Conservation (phyloP, 2,329 filamentous ascomycete species). For the Kalmusia sp. region DNA sequence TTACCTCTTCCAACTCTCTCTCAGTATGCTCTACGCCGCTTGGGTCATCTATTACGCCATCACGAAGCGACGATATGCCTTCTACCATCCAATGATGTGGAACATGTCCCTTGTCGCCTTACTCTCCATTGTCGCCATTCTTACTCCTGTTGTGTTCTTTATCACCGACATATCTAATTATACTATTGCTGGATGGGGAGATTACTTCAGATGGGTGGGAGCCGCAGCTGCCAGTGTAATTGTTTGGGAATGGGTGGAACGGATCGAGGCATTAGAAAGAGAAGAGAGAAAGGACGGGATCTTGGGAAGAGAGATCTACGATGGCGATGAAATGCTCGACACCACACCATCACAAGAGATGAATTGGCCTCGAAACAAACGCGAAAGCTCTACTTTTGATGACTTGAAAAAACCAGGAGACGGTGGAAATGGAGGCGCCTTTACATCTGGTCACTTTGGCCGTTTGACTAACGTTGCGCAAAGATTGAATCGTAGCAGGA, state of each 20-base stretch:
- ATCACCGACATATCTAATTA: conserved; percentile 87
- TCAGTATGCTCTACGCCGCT: conserved; percentile 86
- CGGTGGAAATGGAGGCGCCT: conserved; percentile 28
- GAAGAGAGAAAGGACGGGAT: conserved; percentile 96
- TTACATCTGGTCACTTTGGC: conserved; percentile 31
- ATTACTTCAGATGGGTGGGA: conserved; percentile 96
- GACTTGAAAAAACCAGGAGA: conserved; percentile 43
- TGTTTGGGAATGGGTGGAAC: conserved; percentile 97
- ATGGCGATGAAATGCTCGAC: conserved; percentile 91
- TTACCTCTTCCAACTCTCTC: conserved; percentile 86
- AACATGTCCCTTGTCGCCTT: conserved; percentile 84
- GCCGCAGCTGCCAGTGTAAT: conserved; percentile 94
- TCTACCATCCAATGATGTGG: conserved; percentile 88
- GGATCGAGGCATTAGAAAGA: conserved; percentile 89
- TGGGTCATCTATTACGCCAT: conserved; percentile 94
- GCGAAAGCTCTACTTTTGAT: conserved; percentile 41
- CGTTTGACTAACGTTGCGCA: conserved; percentile 38
- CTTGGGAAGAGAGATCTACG: conserved; percentile 86
- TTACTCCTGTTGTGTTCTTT: conserved; percentile 92
- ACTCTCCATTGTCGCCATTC: conserved; percentile 79
- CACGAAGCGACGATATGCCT: conserved; percentile 91
- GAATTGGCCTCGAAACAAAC: conserved; percentile 55
- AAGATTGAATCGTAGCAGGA: conserved; percentile 35
- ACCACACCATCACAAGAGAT: conserved; percentile 65
- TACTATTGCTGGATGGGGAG: conserved; percentile 88